phyloP scores from a whole-genome alignment of 768 basidiomycete species.

The Mycena galericulata region DNA sequence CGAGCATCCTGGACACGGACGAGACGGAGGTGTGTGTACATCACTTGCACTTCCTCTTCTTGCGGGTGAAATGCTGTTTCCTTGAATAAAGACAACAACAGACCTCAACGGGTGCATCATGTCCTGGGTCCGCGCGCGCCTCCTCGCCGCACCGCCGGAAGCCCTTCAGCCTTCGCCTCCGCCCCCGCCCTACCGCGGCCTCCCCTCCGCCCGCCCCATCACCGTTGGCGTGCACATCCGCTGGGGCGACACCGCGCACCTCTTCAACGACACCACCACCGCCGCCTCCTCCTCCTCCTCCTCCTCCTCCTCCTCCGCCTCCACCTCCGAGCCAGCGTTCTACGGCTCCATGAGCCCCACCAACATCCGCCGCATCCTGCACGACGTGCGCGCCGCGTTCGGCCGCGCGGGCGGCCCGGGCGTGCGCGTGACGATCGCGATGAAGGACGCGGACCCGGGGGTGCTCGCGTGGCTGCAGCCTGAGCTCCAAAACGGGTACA shows the following conservation, averaged over 20 bases:
- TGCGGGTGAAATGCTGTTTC: background rate
- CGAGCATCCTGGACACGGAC: background rate
- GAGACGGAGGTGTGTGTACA: background rate
- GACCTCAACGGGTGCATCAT: background rate
- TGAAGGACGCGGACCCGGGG: conserved; percentile 7
- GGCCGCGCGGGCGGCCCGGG: conserved; percentile 29
- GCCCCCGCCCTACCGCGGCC: background rate
- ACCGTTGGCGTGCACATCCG: conserved; percentile 28
- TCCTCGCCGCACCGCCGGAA: too few relatives aligned
- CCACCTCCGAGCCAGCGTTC: conserved; percentile 10
- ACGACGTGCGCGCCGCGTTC: conserved; percentile 55
- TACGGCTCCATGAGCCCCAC: conserved; percentile 13
- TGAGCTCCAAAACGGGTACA: background rate
- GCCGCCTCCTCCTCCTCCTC: too few relatives aligned
- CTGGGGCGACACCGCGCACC: conserved; percentile 30
- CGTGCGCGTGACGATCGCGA: conserved; percentile 9
- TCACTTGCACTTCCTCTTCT: background rate
- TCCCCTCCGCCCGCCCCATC: conserved; percentile 12
- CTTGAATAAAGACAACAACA: background rate
- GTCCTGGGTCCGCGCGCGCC: background rate
- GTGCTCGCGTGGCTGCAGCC: background rate
- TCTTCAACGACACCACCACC: background rate
- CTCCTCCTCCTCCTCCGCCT: too few relatives aligned
- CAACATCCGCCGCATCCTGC: conserved; percentile 46
- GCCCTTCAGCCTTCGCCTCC: too few relatives aligned